Conservation (phyloP, 495 filamentous ascomycete species). For the Rostrohypoxylon terebratum region DNA sequence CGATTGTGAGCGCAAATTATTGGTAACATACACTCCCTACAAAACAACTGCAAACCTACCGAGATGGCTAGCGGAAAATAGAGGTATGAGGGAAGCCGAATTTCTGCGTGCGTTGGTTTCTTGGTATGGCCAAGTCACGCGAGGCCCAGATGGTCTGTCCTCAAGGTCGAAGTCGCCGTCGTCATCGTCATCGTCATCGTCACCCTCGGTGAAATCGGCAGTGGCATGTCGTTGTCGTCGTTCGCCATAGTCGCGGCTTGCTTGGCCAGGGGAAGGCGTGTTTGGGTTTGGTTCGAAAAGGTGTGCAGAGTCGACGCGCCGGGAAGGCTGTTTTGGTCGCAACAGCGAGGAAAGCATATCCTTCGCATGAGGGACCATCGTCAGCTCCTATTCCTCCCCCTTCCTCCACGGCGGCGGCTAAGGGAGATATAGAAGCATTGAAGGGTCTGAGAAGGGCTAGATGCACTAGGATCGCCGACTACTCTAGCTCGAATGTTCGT, state of each 20-base stretch:
- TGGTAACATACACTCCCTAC: conserved; percentile 15
- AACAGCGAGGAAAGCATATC: conserved; percentile 60
- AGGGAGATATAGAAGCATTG: conserved; percentile 43
- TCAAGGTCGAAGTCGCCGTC: conserved; percentile 59
- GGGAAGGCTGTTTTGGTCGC: conserved; percentile 54
- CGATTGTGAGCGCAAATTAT: background rate
- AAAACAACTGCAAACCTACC: conserved; percentile 61
- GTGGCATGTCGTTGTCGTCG: conserved; percentile 64
- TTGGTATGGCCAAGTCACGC: conserved; percentile 42
- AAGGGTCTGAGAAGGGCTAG: conserved; percentile 9
- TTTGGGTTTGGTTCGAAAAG: conserved; percentile 49
- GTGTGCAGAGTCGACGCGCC: conserved; percentile 42
- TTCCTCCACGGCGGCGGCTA: conserved; percentile 36
- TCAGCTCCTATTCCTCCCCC: conserved; percentile 34
- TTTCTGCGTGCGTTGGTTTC: conserved; percentile 56
- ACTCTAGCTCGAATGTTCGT: conserved; percentile 15
- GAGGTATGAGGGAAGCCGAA: conserved; percentile 75
- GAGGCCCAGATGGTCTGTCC: conserved; percentile 62
- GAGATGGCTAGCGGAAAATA: conserved; percentile 84
- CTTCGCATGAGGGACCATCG: conserved; percentile 45
- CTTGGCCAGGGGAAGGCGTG: conserved; percentile 51
- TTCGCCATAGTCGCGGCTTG: conserved; percentile 51
- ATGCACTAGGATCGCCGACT: conserved; percentile 18
- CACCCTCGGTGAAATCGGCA: conserved; percentile 68
- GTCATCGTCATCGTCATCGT: conserved; percentile 56